Conservation (phyloP, 2,329 filamentous ascomycete genomes). For the Scytalidium lignicola region DNA sequence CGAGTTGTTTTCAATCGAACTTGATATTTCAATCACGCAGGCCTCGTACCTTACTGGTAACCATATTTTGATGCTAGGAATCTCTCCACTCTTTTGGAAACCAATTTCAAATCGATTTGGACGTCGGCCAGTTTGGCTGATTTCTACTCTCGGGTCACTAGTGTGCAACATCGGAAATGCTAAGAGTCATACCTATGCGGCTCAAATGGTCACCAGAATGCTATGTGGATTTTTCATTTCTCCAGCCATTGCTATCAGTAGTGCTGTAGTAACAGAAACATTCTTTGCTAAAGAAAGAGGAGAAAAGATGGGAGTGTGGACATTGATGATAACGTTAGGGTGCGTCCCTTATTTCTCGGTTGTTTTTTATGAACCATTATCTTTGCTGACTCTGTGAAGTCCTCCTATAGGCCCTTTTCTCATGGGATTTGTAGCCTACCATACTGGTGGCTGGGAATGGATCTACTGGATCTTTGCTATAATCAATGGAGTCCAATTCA, state of each 20-base stretch:
- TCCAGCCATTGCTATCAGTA: conserved; percentile 47
- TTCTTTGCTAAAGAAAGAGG: conserved; percentile 49
- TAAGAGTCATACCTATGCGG: conserved; percentile 38
- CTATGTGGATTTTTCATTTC: conserved; percentile 49
- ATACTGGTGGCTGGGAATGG: conserved; percentile 45
- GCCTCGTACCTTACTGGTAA: conserved; percentile 45
- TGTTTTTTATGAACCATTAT: no score
- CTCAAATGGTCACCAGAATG: conserved; percentile 42
- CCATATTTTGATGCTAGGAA: conserved; percentile 46
- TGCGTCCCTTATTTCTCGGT: conserved; percentile 5
- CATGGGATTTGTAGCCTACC: conserved; percentile 38
- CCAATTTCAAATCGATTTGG: conserved; percentile 46
- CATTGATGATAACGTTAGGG: conserved; percentile 18
- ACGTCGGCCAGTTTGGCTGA: conserved; percentile 44
- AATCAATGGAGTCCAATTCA: conserved; percentile 51
- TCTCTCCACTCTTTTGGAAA: conserved; percentile 47
- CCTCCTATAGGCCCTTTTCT: conserved; percentile 21
- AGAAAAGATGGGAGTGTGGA: conserved; percentile 51
- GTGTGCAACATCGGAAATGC: conserved; percentile 49
- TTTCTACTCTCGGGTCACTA: conserved; percentile 37
- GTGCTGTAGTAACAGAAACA: conserved; percentile 49
- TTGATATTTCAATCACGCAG: conserved; percentile 37
- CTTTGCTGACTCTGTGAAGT: conserved; percentile 41
- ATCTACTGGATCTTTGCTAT: conserved; percentile 52
- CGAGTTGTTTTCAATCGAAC: conserved; percentile 39